Conservation (phyloP, 306 rosid genomes). For the Rosa chinensis region DNA sequence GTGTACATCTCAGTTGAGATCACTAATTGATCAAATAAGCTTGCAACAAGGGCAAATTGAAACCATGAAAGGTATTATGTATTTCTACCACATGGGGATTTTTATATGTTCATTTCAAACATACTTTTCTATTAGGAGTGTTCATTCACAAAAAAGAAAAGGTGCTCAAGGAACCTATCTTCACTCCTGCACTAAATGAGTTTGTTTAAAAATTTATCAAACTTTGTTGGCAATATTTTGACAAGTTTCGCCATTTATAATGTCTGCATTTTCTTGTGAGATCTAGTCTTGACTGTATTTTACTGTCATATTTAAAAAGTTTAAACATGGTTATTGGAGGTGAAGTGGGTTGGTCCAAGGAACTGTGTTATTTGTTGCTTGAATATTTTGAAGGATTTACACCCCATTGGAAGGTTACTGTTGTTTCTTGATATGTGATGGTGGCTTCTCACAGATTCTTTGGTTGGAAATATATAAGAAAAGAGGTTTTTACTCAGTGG, state of each 20-base stretch:
- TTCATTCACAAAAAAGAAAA: neutral
- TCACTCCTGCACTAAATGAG: neutral
- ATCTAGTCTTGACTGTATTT: neutral
- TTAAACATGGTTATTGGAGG: neutral
- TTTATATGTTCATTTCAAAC: neutral
- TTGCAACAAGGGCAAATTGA: slow-evolving; percentile 81
- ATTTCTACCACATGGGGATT: neutral
- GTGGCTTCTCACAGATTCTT: neutral
- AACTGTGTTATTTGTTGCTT: neutral
- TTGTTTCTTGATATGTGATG: neutral
- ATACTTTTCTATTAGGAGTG: neutral
- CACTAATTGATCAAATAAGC: slow-evolving; percentile 83
- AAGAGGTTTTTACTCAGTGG: neutral
- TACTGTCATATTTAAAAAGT: neutral
- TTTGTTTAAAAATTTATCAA: neutral
- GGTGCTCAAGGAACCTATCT: too few species aligned
- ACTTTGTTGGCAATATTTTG: neutral
- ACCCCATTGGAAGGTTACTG: neutral
- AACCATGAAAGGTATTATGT: slow-evolving; percentile 59
- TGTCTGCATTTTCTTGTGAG: neutral
- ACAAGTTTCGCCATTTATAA: neutral
- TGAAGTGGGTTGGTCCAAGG: neutral
- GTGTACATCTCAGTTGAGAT: slow-evolving; percentile 71
- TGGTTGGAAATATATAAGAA: neutral
- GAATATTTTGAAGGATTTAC: neutral